Base-by-base conservation (phyloP, 768 basidiomycete genomes). In the Dacryopinax spathularia region DNA sequence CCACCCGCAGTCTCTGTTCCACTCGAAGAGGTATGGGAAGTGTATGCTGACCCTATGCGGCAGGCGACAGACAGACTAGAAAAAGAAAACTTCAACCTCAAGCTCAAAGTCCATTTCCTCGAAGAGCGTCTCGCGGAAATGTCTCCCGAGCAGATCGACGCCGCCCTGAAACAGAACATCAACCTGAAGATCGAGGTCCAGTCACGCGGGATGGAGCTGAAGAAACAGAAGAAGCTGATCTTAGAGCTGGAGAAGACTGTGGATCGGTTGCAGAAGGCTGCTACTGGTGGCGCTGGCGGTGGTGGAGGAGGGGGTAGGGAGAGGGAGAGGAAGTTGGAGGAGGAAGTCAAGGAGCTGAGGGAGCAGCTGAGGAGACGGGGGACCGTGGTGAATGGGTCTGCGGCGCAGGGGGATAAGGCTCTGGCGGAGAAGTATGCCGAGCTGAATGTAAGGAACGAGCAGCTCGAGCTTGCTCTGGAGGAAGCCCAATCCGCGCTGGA, bases 31-130 rank as follows among this genome's bases (percentile, higher is more conserved):
- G 34, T 56, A 35, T 41, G 44, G 29, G 39, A 20, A n/a, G 20
- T 16, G 56, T 18, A 37, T 39, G 2, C 34, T 22, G 25, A 10
- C 27, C 13, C 25, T 13, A 20, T 9, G 4, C 18, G 31, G 41
- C 70, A 98, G 94, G 89, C 94, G 73, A 91, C 96, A 71, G 92
- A 98, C 75, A 85, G 85, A 66, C 83, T 93, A 70, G 93, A 95
- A 77, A 96, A 94, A 73, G 94, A 98, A 73, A 95, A 95, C 78
- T 97, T 98, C 73, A 88, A 87, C 70, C 86, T 99, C 72, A 96
- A 97, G 74, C 82, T 98, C 61, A 89, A 92, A 64, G 89, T 97
- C 2, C 92, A 96, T 71, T 95, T 96, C 72, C 82, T 96, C 41
- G 91, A 97, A 74, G 92, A 98, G 70, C 86, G 90, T 44, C 81